Evolutionary conservation across 441 rosid species (phyloP).

Genomic region (Bocquillonia castaneifolia): DNA sequence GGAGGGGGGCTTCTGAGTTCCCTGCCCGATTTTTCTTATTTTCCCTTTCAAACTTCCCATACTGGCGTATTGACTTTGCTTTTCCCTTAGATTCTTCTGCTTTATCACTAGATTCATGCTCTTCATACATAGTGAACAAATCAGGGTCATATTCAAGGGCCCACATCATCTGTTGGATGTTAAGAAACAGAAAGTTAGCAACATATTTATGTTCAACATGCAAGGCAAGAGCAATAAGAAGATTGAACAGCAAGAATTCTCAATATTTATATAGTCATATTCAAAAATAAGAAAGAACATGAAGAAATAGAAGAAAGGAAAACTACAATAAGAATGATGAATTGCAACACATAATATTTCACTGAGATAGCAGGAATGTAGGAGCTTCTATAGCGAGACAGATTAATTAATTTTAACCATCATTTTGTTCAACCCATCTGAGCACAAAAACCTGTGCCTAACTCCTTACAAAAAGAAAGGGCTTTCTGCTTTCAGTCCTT

Average conservation of each 20-base stretch:
- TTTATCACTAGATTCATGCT: slow-evolving; percentile 41
- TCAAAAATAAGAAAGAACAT: background rate
- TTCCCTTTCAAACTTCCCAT: slow-evolving; percentile 86
- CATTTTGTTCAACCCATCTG: background rate
- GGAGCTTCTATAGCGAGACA: background rate
- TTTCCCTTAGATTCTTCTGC: slow-evolving; percentile 51
- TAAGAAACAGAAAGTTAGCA: slow-evolving; percentile 7
- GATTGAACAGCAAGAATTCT: background rate
- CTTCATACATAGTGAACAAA: slow-evolving; percentile 57
- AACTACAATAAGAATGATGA: background rate
- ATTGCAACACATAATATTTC: background rate
- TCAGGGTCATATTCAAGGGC: slow-evolving; percentile 93
- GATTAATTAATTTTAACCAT: background rate
- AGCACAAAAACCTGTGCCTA: background rate
- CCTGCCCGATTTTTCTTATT: slow-evolving; percentile 60
- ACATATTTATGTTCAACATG: slow-evolving; percentile 2
- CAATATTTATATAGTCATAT: background rate
- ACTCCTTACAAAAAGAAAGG: background rate
- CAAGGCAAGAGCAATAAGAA: background rate
- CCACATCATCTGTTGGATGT: slow-evolving; percentile 87
- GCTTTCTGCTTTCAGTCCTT: slow-evolving; percentile 1
- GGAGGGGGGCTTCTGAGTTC: slow-evolving; percentile 60
- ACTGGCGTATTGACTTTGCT: slow-evolving; percentile 56
- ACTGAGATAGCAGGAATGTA: background rate
- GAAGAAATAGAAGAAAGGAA: background rate